These are phyloP conservation scores for Rhodotorula babjevae DNA, from an alignment of 768 basidiomycete species.

Conservation along the genomic window DNA sequence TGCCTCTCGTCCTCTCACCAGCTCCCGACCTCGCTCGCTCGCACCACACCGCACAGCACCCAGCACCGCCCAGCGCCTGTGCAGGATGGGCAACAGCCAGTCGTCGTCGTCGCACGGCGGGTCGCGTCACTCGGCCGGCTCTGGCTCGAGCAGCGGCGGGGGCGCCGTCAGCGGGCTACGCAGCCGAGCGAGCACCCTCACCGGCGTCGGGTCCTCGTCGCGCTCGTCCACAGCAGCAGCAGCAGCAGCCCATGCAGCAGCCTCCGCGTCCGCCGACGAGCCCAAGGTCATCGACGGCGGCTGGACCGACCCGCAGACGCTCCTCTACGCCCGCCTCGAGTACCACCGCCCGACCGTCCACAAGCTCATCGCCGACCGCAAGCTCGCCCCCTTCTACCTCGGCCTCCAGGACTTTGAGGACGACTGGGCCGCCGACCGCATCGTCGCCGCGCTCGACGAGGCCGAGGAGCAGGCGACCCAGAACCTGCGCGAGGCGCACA, in stretches of 20 bases:
- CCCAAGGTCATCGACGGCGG: background rate
- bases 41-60: background rate
- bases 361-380: constrained; percentile 79
- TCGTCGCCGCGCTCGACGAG: constrained; percentile 74
- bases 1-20: background rate
- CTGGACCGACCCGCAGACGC: constrained; percentile 17
- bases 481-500: constrained; percentile 33
- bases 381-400: constrained; percentile 90
- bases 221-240: background rate
- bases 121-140: background rate
- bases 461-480: constrained; percentile 33
- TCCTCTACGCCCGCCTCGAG: constrained; percentile 28
- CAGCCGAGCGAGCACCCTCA: background rate
- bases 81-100: constrained; percentile 8
- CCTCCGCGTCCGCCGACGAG: background rate
- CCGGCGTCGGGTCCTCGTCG: background rate
- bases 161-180: background rate
- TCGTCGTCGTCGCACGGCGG: background rate
- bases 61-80: too few relatives aligned
- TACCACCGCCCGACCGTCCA: constrained; percentile 47
- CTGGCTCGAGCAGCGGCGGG: background rate
- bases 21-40: background rate
- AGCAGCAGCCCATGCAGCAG: too few relatives aligned
- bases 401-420: constrained; percentile 90
- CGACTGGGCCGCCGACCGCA: constrained; percentile 74